Evolutionary conservation across 768 basidiomycete genomes (phyloP), one percentile per base, ranked within the genome.

Genomic region (Leccinum subgranulosum): DNA sequence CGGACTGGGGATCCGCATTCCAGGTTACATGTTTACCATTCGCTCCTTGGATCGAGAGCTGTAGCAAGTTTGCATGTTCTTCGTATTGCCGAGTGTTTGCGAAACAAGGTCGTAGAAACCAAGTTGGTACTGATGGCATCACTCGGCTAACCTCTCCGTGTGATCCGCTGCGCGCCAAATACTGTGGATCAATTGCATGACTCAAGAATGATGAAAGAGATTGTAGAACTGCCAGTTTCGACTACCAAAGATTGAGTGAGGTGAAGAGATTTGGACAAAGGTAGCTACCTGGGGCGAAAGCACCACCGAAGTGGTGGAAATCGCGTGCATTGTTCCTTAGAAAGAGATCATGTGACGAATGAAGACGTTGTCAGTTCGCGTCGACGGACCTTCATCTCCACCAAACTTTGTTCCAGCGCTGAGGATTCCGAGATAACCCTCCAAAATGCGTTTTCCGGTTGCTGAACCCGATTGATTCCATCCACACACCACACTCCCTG

Each of bases 341-440:
- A 49, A 21, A 43, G 25, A 56, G 41, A 25, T 17, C 7, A 56
- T 55, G 17, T 46, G 48, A 45, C 14, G 21, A 34, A 51, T 12
- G 31, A 31, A 15, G 49, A 45, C 9, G 51, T 12, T 23, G 46
- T n/a, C 17, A 17, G 34, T 41, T 55, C 29, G 15, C 53, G 28
- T 46, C 34, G 11, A 54, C 71, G 25, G 59, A 83, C 87, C 86
- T 56, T 83, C 80, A 11, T 70, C 74, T 54, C 82, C 82, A 34
- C 81, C 82, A 60, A 82, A 85, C 60, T 77, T 82, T 2, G 84
- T 84, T 17, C 87, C 85, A 4, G 83, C 86, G 60, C 80, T 88
- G 56, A 94, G 72, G 59, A 92, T 79, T n/a, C 88, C 84, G 12
- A 94, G 79, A 68, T 92, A 92, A 2, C 91, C 91, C 65, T 89